Evolutionary conservation across 2,329 filamentous ascomycete genomes (phyloP), one percentile per base, ranked within the genome.

Genomic region (Ascomycota sp.): DNA sequence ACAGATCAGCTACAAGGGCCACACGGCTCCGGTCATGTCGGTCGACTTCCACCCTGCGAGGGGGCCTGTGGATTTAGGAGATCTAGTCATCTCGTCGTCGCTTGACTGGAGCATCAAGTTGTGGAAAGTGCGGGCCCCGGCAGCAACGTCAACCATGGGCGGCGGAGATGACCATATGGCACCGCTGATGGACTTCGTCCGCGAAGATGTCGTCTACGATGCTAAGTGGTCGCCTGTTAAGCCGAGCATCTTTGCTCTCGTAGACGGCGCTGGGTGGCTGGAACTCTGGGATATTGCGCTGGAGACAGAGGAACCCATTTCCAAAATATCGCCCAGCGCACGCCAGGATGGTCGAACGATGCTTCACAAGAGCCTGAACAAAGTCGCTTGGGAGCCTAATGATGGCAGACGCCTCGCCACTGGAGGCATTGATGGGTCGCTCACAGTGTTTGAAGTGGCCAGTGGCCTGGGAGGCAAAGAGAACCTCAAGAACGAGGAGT

Each of bases 31-130:
- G 0, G 83, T 98, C 43, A 93, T 94, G 75, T 89, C 80, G 5
- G 75, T 94, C 9, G 78, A 89, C 49, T 98, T 95, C 58, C 89
- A 98, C 47, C 89, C 89, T 2, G 77, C 82, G 4, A 73, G 80
- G 31, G 91, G 89, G 1, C 83, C 85, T 3, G 75, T 98, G 30
- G 91, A 98, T 52, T 71, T 98, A 5, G 85, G 86, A 20, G 91
- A 98, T 45, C 61, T 98, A 5, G 81, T 95, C 34, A 68, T 98
- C 29, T 85, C 77, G n/a, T 79, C 81, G 4, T 86, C 79, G 26
- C 63, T 98, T 7, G 89, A 98, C 57, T 98, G 89, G 89, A 91
- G 77, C 41, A 83, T 94, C 41, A 94, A 92, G 56, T 61, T 98
- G 11, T 98, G 89, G 89, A 89, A 89, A 52, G 78, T 92, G 10